A percentile compares a stretch with the other conserved stretches of the same genome.
phyloP scores from a whole-genome alignment of 345 rosid genomes.

The Psidium friedrichsthalianum region DNA sequence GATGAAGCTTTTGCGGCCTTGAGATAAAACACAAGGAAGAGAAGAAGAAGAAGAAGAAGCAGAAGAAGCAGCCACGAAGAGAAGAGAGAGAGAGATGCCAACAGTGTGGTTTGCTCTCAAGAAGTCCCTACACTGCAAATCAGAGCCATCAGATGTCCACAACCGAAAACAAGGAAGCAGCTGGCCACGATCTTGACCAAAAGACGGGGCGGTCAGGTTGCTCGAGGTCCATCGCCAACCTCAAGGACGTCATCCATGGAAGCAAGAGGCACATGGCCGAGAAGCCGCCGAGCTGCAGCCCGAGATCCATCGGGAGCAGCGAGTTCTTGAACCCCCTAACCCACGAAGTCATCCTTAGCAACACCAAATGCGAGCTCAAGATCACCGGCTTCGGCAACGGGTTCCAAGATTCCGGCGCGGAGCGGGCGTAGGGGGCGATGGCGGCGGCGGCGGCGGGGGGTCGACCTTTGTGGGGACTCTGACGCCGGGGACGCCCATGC shows the following conservation, averaged over 20 bases:
- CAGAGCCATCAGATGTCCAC: slow-evolving; percentile 40
- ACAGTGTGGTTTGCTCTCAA: slow-evolving; percentile 39
- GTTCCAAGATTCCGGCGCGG: slow-evolving; percentile 7
- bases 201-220: slow-evolving; percentile 84
- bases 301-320: slow-evolving; percentile 97
- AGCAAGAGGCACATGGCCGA: slow-evolving; percentile 81
- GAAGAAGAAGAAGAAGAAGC: not conserved
- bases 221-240: slow-evolving; percentile 97
- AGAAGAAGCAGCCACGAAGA: not conserved
- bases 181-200: slow-evolving; percentile 49
- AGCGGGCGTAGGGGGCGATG: slow-evolving; percentile 9
- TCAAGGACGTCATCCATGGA: slow-evolving; percentile 95
- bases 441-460: not conserved
- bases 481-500: slow-evolving; percentile 94
- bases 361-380: slow-evolving; percentile 92
- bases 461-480: slow-evolving; percentile 77
- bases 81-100: slow-evolving; percentile 23
- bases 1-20: not conserved
- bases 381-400: slow-evolving; percentile 66
- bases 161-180: slow-evolving; percentile 35
- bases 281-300: slow-evolving; percentile 89
- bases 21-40: not conserved
- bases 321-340: slow-evolving; percentile 96
- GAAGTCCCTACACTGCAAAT: slow-evolving; percentile 33
- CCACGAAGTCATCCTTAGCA: slow-evolving; percentile 86